Evolutionary conservation across 108 stramenopile genomes (phyloP).

Genomic region (Nitzschia inconspicua): DNA sequence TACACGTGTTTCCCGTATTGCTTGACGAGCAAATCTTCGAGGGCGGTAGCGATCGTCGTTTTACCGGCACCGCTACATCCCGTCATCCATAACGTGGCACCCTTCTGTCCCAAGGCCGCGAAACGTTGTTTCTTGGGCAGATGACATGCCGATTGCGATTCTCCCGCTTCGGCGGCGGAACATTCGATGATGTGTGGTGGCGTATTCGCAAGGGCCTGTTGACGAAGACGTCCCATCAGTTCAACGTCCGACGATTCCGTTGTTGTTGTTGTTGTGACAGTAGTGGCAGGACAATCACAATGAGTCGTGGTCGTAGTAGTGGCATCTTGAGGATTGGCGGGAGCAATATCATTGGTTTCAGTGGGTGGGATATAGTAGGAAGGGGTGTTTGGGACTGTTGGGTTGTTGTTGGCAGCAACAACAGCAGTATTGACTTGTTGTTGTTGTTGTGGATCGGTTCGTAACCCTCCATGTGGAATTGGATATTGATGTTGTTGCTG

Average conservation of each 20-base stretch:
- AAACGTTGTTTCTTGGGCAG: conserved; percentile 80
- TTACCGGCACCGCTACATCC: conserved; percentile 94
- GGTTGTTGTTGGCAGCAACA: conserved; percentile 10
- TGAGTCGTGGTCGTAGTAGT: conserved; percentile 17
- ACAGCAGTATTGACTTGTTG: conserved; percentile 9
- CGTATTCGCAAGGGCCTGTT: conserved; percentile 65
- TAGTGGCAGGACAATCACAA: not conserved
- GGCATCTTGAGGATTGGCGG: conserved; percentile 16
- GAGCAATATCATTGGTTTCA: not conserved
- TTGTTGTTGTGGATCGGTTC: conserved; percentile 7
- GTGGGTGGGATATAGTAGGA: not conserved
- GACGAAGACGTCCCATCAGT: conserved; percentile 71
- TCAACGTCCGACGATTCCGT: conserved; percentile 19
- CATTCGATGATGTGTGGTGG: conserved; percentile 99
- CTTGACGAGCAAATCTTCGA: conserved; percentile 94
- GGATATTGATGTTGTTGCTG: not conserved
- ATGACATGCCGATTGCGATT: conserved; percentile 91
- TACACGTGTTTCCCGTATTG: conserved; percentile 95
- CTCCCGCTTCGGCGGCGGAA: conserved; percentile 83
- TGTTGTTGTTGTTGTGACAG: conserved; percentile 14
- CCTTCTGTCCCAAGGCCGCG: conserved; percentile 93
- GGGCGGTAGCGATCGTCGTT: conserved; percentile 95
- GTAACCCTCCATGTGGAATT: not conserved
- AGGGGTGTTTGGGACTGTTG: not conserved
- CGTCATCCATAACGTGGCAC: conserved; percentile 99